These are phyloP conservation scores for Dictyostelium citrinum DNA, from an alignment of 78 protist genomes.

Conservation along the genomic window DNA sequence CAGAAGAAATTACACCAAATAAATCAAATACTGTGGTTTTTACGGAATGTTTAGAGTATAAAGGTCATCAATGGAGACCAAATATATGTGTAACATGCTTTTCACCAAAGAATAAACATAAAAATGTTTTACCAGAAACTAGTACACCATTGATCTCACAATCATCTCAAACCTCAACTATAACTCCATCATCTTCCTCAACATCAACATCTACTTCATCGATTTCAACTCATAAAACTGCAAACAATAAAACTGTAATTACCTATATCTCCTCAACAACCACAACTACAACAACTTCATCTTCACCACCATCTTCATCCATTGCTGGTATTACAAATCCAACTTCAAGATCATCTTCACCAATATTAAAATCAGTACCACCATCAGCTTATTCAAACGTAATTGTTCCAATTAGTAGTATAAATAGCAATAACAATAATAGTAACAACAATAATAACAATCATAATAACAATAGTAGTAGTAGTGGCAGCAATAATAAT, in stretches of 20 bases:
- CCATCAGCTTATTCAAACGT: background rate
- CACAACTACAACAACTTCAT: constrained; percentile 22
- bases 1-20: background rate
- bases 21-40: background rate
- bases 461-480: background rate
- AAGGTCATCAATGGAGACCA: constrained; percentile 63
- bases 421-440: background rate
- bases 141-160: background rate
- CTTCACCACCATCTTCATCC: background rate
- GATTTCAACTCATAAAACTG: background rate
- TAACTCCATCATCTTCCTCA: background rate
- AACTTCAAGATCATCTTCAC: background rate
- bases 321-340: background rate
- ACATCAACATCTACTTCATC: background rate
- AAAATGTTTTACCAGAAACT: background rate
- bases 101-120: constrained; percentile 29
- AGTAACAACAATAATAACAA: background rate
- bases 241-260: background rate
- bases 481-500: background rate
- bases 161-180: constrained; percentile 13
- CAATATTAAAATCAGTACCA: background rate
- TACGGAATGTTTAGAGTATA: constrained; percentile 10
- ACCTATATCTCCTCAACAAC: constrained; percentile 18
- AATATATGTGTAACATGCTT: constrained; percentile 34
- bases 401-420: background rate